These are phyloP conservation scores for Selaginella tamariscina DNA, from an alignment of 75 land plant genomes.

Conservation along the genomic window DNA sequence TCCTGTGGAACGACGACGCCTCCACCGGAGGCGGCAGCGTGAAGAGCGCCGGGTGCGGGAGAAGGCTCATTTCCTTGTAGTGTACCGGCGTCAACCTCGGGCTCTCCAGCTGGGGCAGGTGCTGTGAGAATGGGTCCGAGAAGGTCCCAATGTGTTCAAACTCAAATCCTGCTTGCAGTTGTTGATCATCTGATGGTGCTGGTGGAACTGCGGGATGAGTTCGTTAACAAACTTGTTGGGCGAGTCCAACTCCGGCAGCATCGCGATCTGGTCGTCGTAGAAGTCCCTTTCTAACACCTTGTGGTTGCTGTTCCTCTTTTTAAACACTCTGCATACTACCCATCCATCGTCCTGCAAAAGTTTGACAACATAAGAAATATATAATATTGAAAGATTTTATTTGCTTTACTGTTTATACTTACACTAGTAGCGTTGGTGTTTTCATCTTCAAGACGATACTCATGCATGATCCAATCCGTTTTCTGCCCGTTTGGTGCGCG, in stretches of 20 bases:
- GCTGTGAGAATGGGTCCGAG: conserved; percentile 2
- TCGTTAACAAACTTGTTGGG: neutral
- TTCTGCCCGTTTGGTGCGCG: neutral
- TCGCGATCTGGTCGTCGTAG: neutral
- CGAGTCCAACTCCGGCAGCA: conserved; percentile 1
- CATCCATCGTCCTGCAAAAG: conserved; percentile 7
- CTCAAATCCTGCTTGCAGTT: neutral
- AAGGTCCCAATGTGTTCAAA: neutral
- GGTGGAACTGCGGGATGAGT: too few species aligned
- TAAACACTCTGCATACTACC: conserved; percentile 9
- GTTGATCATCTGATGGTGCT: neutral
- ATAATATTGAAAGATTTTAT: neutral
- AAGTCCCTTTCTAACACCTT: neutral
- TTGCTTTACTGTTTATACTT: neutral
- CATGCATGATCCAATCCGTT: neutral
- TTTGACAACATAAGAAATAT: neutral
- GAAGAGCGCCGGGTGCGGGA: conserved; percentile 5
- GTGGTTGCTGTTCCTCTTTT: conserved; percentile 16
- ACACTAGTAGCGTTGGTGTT: neutral
- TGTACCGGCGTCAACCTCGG: neutral
- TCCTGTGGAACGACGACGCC: neutral
- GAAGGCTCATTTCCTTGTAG: neutral
- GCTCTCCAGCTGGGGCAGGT: conserved; percentile 5
- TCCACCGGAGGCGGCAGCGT: neutral
- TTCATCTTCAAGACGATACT: neutral